Evolutionary conservation across 495 filamentous ascomycete genomes (phyloP).

Genomic region (Extremus antarcticus): DNA sequence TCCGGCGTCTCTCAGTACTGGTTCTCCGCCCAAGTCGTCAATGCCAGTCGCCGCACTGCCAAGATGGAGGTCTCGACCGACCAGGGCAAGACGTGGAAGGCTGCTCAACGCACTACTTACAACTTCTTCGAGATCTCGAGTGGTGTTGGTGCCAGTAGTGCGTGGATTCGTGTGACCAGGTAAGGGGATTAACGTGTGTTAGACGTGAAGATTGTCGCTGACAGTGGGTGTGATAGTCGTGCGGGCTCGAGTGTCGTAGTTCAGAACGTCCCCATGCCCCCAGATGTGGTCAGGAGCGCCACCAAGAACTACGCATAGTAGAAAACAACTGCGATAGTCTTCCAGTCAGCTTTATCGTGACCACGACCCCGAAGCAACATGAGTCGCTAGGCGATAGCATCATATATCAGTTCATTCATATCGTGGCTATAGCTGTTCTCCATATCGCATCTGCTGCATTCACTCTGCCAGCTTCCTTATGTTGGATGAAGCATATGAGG

Average conservation of each 20-base stretch:
- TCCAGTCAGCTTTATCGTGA: neutral
- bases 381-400: no score
- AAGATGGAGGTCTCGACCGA: conserved; percentile 48
- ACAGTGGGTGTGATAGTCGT: neutral
- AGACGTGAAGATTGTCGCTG: conserved; percentile 18
- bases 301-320: conserved; percentile 13
- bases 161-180: conserved; percentile 44
- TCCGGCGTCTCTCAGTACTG: conserved; percentile 41
- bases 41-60: conserved; percentile 43
- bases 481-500: neutral
- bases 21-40: conserved; percentile 50
- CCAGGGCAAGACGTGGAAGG: conserved; percentile 42
- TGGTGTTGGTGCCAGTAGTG: conserved; percentile 42
- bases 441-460: no score
- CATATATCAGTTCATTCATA: no score
- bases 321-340: neutral
- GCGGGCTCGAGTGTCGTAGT: neutral
- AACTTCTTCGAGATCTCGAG: conserved; percentile 50
- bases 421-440: no score
- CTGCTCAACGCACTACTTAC: conserved; percentile 40
- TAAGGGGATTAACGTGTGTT: conserved; percentile 34
- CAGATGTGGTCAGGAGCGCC: conserved; percentile 9
- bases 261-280: conserved; percentile 8
- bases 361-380: neutral
- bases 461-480: no score